Evolutionary conservation across 495 filamentous ascomycete genomes (phyloP), one percentile per base, ranked within the genome.

Genomic region (Echria macrotheca): DNA sequence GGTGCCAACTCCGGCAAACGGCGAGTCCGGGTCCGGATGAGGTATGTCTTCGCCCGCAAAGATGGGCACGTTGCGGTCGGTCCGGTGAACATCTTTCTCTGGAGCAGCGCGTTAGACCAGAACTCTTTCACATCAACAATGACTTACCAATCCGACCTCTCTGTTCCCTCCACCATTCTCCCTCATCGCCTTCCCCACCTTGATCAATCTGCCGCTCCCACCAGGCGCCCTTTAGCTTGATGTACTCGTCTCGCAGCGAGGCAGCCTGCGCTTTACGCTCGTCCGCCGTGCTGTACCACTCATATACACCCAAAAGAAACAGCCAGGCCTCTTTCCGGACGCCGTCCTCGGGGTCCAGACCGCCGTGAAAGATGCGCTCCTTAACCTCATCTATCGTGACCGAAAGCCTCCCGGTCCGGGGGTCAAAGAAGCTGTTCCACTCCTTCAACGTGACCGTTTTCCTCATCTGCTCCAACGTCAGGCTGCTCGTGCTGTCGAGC

Each of bases 1-100:
- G 21, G 93, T 98, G 44, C 93, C 93, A 11, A 78, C 76, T 39
- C 85, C 82, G 17, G 89, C 87, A 60, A 96, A 98, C 0, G 93
- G 91, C 0, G 94, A 97, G 56, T 95, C 87, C 0, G 94, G 94
- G 57, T 98, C 93, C 0, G 94, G 93, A 63, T 98, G 94, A n/a
- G 93, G 91, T 39, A 87, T 95, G 57, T 98, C 93, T 68, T 98
- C 93, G 38, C 93, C 93, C 8, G 89, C 85, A 57, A 97, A 98
- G 5, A 98, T 83, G 6, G 89, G 87, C 41, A 96, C 86, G 25
- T 80, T 86, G 39, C 93, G 86, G 64, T 98, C 93, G 48, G 93
- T 98, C 54, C 93, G 85, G 66, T 98, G 93, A 29, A 97, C 94
- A 63, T 97, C 93, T 61, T 98, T 98, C 59, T 98, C 93, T 96